These are phyloP conservation scores for Leishmania martiniquensis DNA, from an alignment of 208 protist species.

Conservation along the genomic window DNA sequence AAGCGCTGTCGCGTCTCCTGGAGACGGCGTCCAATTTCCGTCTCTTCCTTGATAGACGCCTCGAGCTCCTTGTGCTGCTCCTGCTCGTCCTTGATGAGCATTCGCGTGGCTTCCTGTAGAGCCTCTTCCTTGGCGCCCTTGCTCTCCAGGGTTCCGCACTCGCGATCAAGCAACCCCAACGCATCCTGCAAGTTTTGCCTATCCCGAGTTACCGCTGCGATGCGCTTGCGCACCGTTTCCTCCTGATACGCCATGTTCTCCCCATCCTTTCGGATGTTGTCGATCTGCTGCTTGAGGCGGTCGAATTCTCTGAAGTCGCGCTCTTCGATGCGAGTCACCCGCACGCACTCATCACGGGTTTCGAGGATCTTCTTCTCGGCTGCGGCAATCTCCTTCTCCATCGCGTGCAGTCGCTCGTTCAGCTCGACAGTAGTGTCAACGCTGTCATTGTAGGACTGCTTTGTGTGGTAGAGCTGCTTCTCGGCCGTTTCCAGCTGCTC, in stretches of 20 bases:
- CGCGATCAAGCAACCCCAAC: conserved; percentile 55
- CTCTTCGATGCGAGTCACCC: conserved; percentile 72
- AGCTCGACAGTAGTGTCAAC: conserved; percentile 89
- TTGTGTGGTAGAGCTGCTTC: conserved; percentile 85
- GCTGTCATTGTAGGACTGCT: conserved; percentile 92
- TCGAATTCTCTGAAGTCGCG: conserved; percentile 78
- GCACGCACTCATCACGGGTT: conserved; percentile 51
- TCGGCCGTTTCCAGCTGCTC: conserved; percentile 92
- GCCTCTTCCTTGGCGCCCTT: conserved; percentile 59
- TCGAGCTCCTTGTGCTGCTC: conserved; percentile 74
- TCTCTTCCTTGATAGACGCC: conserved; percentile 59
- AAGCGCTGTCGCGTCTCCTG: conserved; percentile 70
- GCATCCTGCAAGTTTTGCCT: conserved; percentile 72
- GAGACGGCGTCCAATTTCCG: conserved; percentile 54
- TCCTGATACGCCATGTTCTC: conserved; percentile 82
- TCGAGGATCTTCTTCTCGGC: conserved; percentile 81
- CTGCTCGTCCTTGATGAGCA: conserved; percentile 84
- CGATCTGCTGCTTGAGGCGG: conserved; percentile 84
- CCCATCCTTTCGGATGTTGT: conserved; percentile 80
- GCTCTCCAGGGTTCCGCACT: conserved; percentile 77
- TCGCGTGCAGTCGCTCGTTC: conserved; percentile 78
- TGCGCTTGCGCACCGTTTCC: conserved; percentile 64
- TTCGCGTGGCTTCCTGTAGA: conserved; percentile 67
- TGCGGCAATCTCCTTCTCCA: conserved; percentile 66
- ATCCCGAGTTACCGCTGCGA: conserved; percentile 57